Evolutionary conservation across 2,329 filamentous ascomycete species (phyloP), one percentile per base, ranked within the genome.

Genomic region (Colletotrichum zoysiae): DNA sequence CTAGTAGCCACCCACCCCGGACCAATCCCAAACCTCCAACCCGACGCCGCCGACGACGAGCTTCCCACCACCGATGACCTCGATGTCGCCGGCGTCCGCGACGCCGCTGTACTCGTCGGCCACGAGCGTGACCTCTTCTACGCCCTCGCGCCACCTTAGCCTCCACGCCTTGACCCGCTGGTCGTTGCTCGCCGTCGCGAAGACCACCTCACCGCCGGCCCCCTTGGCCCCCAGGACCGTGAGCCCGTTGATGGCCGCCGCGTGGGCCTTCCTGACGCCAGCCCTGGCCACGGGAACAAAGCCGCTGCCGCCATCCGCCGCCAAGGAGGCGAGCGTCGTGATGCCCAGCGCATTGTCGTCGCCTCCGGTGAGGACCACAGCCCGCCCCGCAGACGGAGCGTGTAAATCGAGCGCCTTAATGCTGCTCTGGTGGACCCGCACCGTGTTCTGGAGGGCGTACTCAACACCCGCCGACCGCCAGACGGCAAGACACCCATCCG

Each of bases 301-400:
- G 2, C 35, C 6, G 20, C 65, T 48, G 46, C 46, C 51, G n/a
- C 18, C 18, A 48, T 67, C 48, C 75, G 38, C 48, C 58, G 65
- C 77, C 7, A 35, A 86, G 75, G 42, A 86, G 75, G 42, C 69
- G 35, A 86, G 78, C 0, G 69, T 80, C 33, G 87, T 88, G 14
- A 93, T 77, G 0, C 88, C 91, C 0, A 98, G 80, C 4, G 92
- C 92, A 73, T 96, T 96, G 80, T 98, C 96, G 76, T 99, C 96
- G 30, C 96, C 95, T 35, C 93, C 94, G 0, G 94, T 95, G 5
- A 93, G 80, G 23, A 97, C 78, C 0, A 93, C 73, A 75, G 75
- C 83, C 75, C 63, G 81, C 74, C n/a, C 75, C 76, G 40, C 78
- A 74, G 23, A 77, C 75, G 18, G 84, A 63, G 38, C 61, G 70